A percentile compares a stretch with the other conserved stretches of the same genome.
These are phyloP conservation scores for Pseudopyricularia javanii DNA, from an alignment of 2,329 filamentous ascomycete species.

Conservation along the genomic window DNA sequence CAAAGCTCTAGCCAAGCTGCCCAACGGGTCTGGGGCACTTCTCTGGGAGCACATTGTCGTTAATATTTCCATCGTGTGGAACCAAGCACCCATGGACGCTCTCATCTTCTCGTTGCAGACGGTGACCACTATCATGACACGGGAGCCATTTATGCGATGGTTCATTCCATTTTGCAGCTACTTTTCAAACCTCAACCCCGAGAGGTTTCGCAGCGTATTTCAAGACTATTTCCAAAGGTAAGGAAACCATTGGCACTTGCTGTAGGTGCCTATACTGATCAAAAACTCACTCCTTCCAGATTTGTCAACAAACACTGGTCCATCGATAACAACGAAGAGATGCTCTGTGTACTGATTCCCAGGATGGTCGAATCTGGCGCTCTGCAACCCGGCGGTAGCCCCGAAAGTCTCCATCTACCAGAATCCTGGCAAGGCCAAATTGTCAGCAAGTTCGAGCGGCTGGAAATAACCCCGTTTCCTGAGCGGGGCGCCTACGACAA, in stretches of 20 bases:
- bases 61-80: slow-evolving; percentile 54
- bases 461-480: slow-evolving; percentile 53
- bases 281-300: slow-evolving; percentile 28
- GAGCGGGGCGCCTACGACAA: slow-evolving; percentile 51
- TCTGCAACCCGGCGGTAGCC: slow-evolving; percentile 34
- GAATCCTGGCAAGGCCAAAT: slow-evolving; percentile 65
- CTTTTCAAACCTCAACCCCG: slow-evolving; percentile 59
- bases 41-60: slow-evolving; percentile 49
- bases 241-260: too few species aligned
- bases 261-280: too few species aligned
- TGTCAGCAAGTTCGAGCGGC: slow-evolving; percentile 52
- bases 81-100: slow-evolving; percentile 66
- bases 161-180: slow-evolving; percentile 82
- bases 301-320: slow-evolving; percentile 69
- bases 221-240: slow-evolving; percentile 62
- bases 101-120: slow-evolving; percentile 58
- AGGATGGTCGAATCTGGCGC: slow-evolving; percentile 45
- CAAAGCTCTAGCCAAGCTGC: slow-evolving; percentile 21
- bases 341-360: slow-evolving; percentile 57
- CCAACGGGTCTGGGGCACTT: slow-evolving; percentile 21
- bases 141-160: slow-evolving; percentile 52
- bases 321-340: slow-evolving; percentile 49
- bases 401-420: slow-evolving; percentile 43
- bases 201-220: slow-evolving; percentile 68
- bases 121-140: slow-evolving; percentile 52